Conservation (phyloP, 2,329 filamentous ascomycete species). For the Beauveria bassiana region DNA sequence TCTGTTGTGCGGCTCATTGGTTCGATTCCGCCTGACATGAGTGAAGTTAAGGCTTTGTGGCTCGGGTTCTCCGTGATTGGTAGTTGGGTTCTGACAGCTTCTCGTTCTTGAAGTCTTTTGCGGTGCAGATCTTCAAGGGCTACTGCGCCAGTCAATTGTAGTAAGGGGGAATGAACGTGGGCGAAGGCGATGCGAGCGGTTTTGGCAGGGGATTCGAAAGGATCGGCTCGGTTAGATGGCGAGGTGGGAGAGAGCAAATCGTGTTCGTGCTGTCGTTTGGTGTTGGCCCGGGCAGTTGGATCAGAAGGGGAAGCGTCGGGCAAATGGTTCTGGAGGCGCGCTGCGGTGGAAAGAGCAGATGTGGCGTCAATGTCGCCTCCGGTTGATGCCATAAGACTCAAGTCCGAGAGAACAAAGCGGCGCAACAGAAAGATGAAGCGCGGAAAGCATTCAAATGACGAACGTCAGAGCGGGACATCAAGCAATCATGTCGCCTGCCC, state of each 20-base stretch:
- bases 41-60: slow-evolving; percentile 44
- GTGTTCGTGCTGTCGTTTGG: slow-evolving; percentile 40
- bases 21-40: slow-evolving; percentile 45
- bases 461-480: slow-evolving; percentile 5
- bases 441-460: slow-evolving; percentile 1
- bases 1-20: slow-evolving; percentile 50
- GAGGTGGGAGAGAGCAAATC: slow-evolving; percentile 34
- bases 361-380: slow-evolving; percentile 7
- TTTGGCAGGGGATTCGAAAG: slow-evolving; percentile 45
- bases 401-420: background rate
- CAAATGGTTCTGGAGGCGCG: background rate
- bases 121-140: slow-evolving; percentile 34
- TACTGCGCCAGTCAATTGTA: slow-evolving; percentile 44
- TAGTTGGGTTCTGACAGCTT: slow-evolving; percentile 27
- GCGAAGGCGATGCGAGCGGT: slow-evolving; percentile 41
- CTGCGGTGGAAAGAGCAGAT: background rate
- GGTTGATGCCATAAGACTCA: slow-evolving; percentile 9
- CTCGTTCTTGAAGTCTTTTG: background rate
- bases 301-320: slow-evolving; percentile 21
- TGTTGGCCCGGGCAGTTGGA: slow-evolving; percentile 6
- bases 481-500: slow-evolving; percentile 6
- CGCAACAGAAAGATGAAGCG: background rate
- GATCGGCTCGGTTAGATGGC: slow-evolving; percentile 22
- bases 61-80: slow-evolving; percentile 45
- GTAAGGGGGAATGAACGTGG: slow-evolving; percentile 35